Percentiles rank a stretch among this genome's conserved stretches.
Evolutionary conservation across 2,329 filamentous ascomycete species (phyloP).

Genomic region (Xylaria digitata): DNA sequence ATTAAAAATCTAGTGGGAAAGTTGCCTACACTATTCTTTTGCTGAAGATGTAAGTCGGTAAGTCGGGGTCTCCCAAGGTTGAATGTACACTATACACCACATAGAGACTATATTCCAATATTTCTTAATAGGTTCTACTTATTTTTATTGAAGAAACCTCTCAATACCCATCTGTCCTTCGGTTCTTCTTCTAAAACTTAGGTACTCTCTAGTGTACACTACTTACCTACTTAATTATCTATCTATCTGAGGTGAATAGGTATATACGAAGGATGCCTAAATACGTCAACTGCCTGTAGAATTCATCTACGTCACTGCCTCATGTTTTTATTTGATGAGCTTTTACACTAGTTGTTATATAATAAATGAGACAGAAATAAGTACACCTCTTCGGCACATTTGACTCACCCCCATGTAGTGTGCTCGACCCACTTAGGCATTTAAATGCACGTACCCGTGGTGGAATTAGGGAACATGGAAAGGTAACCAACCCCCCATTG

Average conservation of each 20-base stretch:
- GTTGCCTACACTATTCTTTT: neutral
- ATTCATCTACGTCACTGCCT: neutral
- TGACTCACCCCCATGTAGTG: slow-evolving; percentile 7
- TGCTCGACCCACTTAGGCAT: slow-evolving; percentile 5
- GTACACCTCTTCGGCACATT: slow-evolving; percentile 19
- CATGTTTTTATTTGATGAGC: no score
- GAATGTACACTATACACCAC: neutral
- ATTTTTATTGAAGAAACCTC: no score
- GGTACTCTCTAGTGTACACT: neutral
- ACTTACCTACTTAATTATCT: neutral
- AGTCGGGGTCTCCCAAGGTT: no score
- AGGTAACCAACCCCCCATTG: slow-evolving; percentile 11
- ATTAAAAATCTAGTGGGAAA: neutral
- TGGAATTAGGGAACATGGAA: slow-evolving; percentile 16
- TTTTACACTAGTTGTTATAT: no score
- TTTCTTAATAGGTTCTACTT: no score
- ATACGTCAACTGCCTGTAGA: no score
- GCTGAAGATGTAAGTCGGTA: neutral
- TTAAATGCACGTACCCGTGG: slow-evolving; percentile 34
- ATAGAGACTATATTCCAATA: no score
- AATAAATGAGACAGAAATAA: slow-evolving; percentile 1
- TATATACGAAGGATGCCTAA: no score
- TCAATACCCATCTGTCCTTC: no score
- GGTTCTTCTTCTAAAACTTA: no score
- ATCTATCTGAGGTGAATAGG: no score